Evolutionary conservation across 352 stramenopile species (phyloP), one percentile per base, ranked within the genome.

Genomic region (Phytophthora vignae): DNA sequence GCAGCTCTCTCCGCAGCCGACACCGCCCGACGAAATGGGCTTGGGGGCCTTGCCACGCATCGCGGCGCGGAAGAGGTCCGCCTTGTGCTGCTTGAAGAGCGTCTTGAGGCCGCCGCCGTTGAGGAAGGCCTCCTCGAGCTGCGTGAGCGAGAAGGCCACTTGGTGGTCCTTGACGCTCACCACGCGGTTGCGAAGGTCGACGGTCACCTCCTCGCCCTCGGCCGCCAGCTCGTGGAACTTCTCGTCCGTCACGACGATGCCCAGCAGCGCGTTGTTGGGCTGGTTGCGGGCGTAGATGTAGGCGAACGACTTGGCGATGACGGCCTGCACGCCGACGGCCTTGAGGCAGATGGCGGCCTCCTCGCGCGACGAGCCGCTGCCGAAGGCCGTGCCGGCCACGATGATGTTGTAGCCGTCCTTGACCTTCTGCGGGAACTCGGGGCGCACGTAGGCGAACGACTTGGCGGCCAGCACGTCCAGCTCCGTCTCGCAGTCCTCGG

Each of bases 231-330:
- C 79, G 63, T 95, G 81, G 66, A 95, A 95, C 65, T 84, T 87
- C 44, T 93, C 85, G 66, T 95, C 85, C 22, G 85, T 93, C 63
- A 95, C 84, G 54, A 93, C 82, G 62, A 95, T 93, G 19, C 87
- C 87, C 65, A 95, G 61, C 61, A 95, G 74, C 36, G 87, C 87
- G 46, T 95, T 95, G 78, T 95, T 95, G 42, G 85, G 85, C 71
- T 95, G 87, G 78, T 95, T 95, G 38, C 87, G 84, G 9, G 87
- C 85, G 75, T 95, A 95, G 55, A 95, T 95, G 73, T 95, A 95
- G 25, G 87, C 87, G 69, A 95, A 95, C 58, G 87, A 95, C 72
- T 93, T 93, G 68, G 87, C 87, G 54, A 95, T 95, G 49, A 95
- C 87, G 7, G 87, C 87, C 70, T 93, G 83, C 21, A 95, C 82